Conservation (phyloP, 768 basidiomycete species). For the Boletus huronensis region DNA sequence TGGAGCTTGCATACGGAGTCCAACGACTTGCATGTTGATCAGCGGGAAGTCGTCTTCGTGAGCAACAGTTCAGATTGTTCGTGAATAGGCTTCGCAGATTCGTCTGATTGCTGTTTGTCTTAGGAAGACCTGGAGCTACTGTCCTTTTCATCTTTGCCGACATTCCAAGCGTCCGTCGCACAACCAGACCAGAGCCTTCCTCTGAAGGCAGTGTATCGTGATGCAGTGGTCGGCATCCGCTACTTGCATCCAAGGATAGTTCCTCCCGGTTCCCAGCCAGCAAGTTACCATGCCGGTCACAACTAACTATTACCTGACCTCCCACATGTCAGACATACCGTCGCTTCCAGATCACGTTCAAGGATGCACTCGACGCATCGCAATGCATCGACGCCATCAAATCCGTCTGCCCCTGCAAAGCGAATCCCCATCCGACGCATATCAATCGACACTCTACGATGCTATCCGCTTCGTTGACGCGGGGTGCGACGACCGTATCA, state of each 20-base stretch:
- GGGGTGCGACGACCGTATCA: conserved; percentile 11
- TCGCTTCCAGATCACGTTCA: conserved; percentile 74
- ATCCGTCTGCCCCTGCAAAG: conserved; percentile 72
- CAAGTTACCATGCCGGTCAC: conserved; percentile 14
- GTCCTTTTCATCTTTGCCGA: conserved; percentile 52
- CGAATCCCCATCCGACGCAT: conserved; percentile 39
- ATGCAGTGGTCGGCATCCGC: conserved; percentile 68
- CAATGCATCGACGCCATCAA: conserved; percentile 63
- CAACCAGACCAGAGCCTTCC: conserved; percentile 55
- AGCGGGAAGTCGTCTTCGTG: conserved; percentile 66
- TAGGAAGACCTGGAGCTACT: conserved; percentile 80
- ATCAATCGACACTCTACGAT: conserved; percentile 18
- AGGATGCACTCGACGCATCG: conserved; percentile 42
- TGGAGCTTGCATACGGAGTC: conserved; percentile 52
- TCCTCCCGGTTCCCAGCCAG: conserved; percentile 30
- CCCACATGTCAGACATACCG: conserved; percentile 52
- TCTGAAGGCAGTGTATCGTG: conserved; percentile 79
- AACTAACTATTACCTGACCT: conserved; percentile 6
- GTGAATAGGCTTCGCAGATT: neutral
- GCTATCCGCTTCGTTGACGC: conserved; percentile 13
- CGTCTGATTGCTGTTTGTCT: conserved; percentile 3
- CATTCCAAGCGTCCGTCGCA: conserved; percentile 26
- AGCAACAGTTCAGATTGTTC: conserved; percentile 23
- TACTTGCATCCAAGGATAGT: conserved; percentile 54
- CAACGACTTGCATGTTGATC: conserved; percentile 37